Base-by-base conservation (phyloP, 345 rosid species). In the Nasturtium officinale region DNA sequence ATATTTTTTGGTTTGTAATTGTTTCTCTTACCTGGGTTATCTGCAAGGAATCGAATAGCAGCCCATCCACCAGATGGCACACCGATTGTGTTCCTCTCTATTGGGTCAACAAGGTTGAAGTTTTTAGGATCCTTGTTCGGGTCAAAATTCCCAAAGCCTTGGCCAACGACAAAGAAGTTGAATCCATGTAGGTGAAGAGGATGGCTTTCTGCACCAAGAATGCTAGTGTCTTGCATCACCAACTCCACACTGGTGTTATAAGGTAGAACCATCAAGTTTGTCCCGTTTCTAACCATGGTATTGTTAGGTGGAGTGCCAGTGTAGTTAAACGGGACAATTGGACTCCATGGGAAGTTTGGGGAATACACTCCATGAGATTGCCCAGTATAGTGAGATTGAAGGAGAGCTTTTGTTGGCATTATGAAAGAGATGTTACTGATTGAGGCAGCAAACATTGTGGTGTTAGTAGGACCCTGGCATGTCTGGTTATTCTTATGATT, bases 161-260 rank as follows among this genome's bases (percentile, higher is more conserved):
- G 91, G 1, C 89, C 91, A 3, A 87, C 85, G 2, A 89, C 81
- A 16, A 84, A 87, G 89, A 87, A 87, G 74, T 89, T 89, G 82
- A 84, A 87, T 7, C 95, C 91, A 16, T 89, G 90, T 30, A 89
- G 63, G 64, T 87, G 91, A 73, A 89, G 84, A 45, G 95, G 95
- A 76, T 89, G 91, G 81, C 89, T 89, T 77, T 89, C 96, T 6
- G 84, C 86, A 12, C 90, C 86, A 13, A 89, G 87, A 60, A 85
- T 87, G 83, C 87, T 84, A 9, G 91, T 87, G 76, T 83, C 91
- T 71, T 87, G 90, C 87, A 87, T 32, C 33, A 87, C 79, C 10
- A 85, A 77, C 87, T 89, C 90, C 9, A 87, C 88, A 18, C 81
- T 83, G 3, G 84, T 77, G 82, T 87, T 85, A 40, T 53, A 89